These are phyloP conservation scores for Naegleria gruberi DNA, from an alignment of 208 protist species.

Conservation along the genomic window DNA sequence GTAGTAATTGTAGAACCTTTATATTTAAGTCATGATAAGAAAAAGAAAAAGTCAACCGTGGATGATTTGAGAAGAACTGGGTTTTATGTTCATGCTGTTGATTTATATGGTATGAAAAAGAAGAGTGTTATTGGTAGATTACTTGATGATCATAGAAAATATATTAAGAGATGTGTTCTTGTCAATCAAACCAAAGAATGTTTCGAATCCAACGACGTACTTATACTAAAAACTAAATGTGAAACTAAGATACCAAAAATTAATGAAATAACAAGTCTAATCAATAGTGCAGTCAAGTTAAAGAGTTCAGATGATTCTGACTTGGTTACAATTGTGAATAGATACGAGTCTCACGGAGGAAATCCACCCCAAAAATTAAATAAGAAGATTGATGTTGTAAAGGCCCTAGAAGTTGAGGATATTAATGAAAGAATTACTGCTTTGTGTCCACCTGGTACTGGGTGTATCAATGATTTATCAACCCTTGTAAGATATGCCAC, in stretches of 20 bases:
- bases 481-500: background rate
- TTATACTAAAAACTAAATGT: background rate
- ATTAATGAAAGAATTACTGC: conserved; percentile 1
- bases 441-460: background rate
- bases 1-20: conserved; percentile 4
- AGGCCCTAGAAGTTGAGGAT: background rate
- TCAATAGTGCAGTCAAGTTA: background rate
- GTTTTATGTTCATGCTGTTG: background rate
- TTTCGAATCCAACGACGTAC: background rate
- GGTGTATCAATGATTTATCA: background rate
- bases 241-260: conserved; percentile 1
- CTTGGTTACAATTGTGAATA: background rate
- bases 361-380: background rate
- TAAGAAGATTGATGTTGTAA: background rate
- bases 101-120: conserved; percentile 17
- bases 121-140: background rate
- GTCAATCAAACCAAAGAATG: background rate
- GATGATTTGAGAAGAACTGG: background rate
- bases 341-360: conserved; percentile 8
- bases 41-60: background rate
- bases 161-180: background rate
- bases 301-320: background rate
- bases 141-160: conserved; percentile 7
- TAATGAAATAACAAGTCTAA: background rate
- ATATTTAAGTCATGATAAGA: background rate